Base-by-base conservation (phyloP, 108 stramenopile genomes). In the Skeletonema menzelii region DNA sequence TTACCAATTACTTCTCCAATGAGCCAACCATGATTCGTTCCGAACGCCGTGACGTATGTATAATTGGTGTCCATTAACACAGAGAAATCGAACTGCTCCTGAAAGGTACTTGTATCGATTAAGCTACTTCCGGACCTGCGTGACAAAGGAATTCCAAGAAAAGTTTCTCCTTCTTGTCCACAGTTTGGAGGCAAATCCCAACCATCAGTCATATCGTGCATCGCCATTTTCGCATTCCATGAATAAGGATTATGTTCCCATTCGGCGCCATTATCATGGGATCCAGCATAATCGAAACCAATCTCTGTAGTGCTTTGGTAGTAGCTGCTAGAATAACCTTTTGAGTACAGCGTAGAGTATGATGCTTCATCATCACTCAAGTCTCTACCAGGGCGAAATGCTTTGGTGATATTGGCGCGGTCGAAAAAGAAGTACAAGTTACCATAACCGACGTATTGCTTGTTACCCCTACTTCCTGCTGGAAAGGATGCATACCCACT, bases 341-440 rank as follows among this genome's bases (percentile, higher is more conserved):
- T 27, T 8, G 75, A 67, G 67, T 82, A 86, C 10, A 95, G 66
- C n/a, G 82, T 89, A 6, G 94, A 75, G 42, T 95, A 95, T 66
- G 91, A 88, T 6, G 59, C 53, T 70, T 95, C 94, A 34, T 42
- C 73, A 63, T 64, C 59, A 0, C 88, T 83, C 30, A 95, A 66
- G 32, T 85, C 87, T 5, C 94, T 73, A 30, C 88, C 79, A 5
- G 94, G 90, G 10, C 42, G 44, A 60, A 95, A 95, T 1, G 94
- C 90, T 59, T 90, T 87, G 62, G 94, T 95, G 46, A 95, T 95
- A 66, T 95, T 95, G 35, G 94, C 94, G 44, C 94, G 82, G 76
- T 95, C 94, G 62, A 95, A 95, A 78, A 95, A 95, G 72, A 95
- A 95, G 85, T 95, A 95, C 19, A 95, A 74, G 66, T 91, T 95